These are phyloP conservation scores for Colletotrichum simmondsii DNA, from an alignment of 2,329 filamentous ascomycete species.

Conservation along the genomic window DNA sequence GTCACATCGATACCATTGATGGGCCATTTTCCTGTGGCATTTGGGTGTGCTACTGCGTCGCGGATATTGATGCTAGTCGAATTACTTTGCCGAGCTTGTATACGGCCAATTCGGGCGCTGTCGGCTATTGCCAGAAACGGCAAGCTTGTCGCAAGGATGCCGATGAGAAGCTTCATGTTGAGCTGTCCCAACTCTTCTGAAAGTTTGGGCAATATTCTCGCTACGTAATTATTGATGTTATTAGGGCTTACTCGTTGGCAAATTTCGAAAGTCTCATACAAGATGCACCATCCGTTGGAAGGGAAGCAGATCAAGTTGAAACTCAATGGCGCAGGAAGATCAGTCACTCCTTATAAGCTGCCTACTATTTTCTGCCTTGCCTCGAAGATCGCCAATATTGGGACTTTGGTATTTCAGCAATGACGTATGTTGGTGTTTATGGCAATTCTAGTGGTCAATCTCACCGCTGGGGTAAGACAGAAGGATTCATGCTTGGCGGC, in stretches of 20 bases:
- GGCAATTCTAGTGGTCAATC: background rate
- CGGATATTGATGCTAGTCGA: background rate
- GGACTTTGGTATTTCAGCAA: background rate
- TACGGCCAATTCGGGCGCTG: background rate
- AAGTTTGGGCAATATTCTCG: background rate
- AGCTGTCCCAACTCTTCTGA: background rate
- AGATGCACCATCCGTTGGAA: background rate
- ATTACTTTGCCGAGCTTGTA: background rate
- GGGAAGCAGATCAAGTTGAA: background rate
- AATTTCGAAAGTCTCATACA: background rate
- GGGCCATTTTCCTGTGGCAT: constrained; percentile 21
- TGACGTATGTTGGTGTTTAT: background rate
- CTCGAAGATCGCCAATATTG: background rate
- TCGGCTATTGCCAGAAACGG: background rate
- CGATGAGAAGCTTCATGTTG: background rate
- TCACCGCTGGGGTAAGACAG: background rate
- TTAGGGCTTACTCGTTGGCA: too few relatives aligned
- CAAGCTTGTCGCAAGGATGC: background rate
- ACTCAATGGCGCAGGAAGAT: background rate
- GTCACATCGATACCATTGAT: background rate
- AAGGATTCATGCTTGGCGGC: background rate
- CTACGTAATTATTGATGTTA: background rate
- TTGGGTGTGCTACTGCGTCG: constrained; percentile 9
- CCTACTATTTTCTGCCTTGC: background rate
- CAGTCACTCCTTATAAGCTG: background rate